phyloP scores from a whole-genome alignment of 371 early-diverging fungal genomes.

The Amoeboaphelidium protococcarum region DNA sequence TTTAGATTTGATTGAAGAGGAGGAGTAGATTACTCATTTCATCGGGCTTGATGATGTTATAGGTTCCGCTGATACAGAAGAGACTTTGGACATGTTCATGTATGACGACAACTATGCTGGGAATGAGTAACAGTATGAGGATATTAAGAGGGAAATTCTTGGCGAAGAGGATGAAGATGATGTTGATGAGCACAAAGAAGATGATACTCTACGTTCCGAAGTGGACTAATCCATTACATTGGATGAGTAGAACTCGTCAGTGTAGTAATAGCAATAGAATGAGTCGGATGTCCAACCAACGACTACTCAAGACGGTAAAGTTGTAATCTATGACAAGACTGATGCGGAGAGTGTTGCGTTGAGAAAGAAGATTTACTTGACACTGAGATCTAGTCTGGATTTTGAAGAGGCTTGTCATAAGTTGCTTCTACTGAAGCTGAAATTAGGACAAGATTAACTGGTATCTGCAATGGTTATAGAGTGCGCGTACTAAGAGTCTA shows the following conservation, averaged over 20 bases:
- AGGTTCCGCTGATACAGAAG: conserved; percentile 28
- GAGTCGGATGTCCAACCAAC: background rate
- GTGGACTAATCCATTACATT: conserved; percentile 9
- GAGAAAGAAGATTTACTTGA: conserved; percentile 73
- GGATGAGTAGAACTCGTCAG: background rate
- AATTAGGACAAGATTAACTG: conserved; percentile 63
- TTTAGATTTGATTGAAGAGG: conserved; percentile 83
- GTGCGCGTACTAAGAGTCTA: conserved; percentile 82
- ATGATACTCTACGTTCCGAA: conserved; percentile 22
- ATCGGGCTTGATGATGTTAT: conserved; percentile 63
- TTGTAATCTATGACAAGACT: conserved; percentile 66
- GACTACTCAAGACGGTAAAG: conserved; percentile 14
- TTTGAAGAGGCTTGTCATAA: conserved; percentile 92
- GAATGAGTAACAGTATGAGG: conserved; percentile 53
- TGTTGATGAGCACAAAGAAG: conserved; percentile 17
- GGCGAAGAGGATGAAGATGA: conserved; percentile 43
- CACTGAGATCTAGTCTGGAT: conserved; percentile 79
- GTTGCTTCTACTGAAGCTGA: conserved; percentile 52
- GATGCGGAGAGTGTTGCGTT: conserved; percentile 64
- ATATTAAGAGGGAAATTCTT: conserved; percentile 59
- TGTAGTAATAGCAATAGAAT: background rate
- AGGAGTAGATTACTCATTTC: conserved; percentile 78
- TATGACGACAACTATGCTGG: conserved; percentile 47
- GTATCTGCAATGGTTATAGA: conserved; percentile 87
- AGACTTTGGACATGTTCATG: conserved; percentile 58